A percentile compares a stretch with the other conserved stretches of the same genome.
These are phyloP conservation scores for Apiospora malaysiana DNA, from an alignment of 2,329 filamentous ascomycete species.

Conservation along the genomic window DNA sequence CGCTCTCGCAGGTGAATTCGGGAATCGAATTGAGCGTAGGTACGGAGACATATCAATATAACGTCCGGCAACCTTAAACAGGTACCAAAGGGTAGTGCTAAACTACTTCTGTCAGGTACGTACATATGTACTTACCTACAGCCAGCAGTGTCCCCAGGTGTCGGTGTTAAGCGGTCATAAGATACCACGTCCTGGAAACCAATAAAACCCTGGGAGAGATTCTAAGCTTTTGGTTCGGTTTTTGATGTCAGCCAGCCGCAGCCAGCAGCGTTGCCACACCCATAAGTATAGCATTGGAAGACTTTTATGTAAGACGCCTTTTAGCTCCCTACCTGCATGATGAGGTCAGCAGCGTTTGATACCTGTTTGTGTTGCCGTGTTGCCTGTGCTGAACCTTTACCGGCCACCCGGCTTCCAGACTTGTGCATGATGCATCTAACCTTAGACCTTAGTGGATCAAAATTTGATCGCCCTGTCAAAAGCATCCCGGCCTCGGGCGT, in stretches of 20 bases:
- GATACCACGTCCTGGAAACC: neutral
- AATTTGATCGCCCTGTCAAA: neutral
- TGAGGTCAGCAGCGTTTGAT: constrained; percentile 9
- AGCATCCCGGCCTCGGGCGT: neutral
- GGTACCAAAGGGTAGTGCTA: no score
- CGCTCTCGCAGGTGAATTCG: neutral
- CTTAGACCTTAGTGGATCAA: no score
- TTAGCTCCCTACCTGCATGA: neutral
- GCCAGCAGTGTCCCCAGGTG: no score
- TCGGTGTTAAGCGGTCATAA: neutral
- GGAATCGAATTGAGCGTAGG: neutral
- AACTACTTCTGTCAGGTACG: no score
- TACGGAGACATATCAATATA: no score
- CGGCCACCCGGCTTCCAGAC: neutral
- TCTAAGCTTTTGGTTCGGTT: neutral
- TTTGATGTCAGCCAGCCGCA: neutral
- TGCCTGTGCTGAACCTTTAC: neutral
- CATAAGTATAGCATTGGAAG: no score
- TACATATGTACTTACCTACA: no score
- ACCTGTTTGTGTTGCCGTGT: neutral
- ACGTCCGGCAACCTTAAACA: no score
- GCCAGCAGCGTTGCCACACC: neutral
- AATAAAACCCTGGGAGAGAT: neutral
- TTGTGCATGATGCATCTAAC: neutral
- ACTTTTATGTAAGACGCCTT: neutral